Evolutionary conservation across 2,329 filamentous ascomycete genomes (phyloP), one percentile per base, ranked within the genome.

Genomic region (Fusarium sp.): DNA sequence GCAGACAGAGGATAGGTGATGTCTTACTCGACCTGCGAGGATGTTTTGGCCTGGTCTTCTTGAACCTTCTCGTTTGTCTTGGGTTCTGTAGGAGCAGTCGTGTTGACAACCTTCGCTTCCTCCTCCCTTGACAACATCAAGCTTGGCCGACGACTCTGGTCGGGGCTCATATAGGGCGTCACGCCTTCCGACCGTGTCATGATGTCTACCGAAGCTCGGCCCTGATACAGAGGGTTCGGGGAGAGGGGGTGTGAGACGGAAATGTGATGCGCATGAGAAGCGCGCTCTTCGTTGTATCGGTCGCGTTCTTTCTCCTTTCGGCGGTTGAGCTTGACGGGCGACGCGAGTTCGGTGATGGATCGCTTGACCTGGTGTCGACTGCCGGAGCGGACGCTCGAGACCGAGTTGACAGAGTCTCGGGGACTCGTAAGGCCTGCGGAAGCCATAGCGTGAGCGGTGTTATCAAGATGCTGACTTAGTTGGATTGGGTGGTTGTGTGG

Each of bases 291-390:
- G 66, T 75, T 61, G 62, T 62, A 71, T 59, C 71, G 71, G 43
- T 73, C 69, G 56, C 71, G 71, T 50, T 74, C 70, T 53, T 72
- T 71, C 51, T 72, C 72, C 41, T 78, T 73, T 39, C 66, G 71
- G 28, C 82, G 81, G 75, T 72, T 69, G 66, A 80, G 76, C 58
- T 78, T 81, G 61, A 80, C 78, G 22, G 85, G 83, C 35, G 83
- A 81, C 24, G 84, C 80, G 51, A 87, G 71, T 67, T 88, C 86
- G 44, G 83, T 83, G 60, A 88, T 82, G 46, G 87, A 89, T 33
- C 85, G 83, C 62, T 82, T 84, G 62, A 87, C 79, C 69, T 86
- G 84, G 70, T 87, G 86, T 60, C 82, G 82, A 76, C 73, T 69
- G 74, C 70, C 71, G 26, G 72, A 65, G 53, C 71, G 73, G 56